Base-by-base conservation (phyloP, 768 basidiomycete genomes). In the Suillus spraguei region DNA sequence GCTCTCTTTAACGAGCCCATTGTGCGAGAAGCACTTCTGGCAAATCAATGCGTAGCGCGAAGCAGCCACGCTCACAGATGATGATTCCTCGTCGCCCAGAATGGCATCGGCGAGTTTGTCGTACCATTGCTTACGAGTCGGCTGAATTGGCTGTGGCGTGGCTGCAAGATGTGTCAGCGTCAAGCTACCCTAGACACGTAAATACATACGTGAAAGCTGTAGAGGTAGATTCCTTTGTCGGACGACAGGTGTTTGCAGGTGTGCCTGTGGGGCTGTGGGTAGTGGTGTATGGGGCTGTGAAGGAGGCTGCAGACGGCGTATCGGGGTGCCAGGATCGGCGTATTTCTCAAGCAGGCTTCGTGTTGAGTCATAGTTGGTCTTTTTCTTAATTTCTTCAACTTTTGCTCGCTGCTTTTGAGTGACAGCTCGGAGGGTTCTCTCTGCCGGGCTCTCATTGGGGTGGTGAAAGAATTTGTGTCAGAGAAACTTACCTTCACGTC, bases 321-420 rank as follows among this genome's bases (percentile, higher is more conserved):
- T 69, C 16, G 83, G 80, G 2, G 82, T 79, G 13, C 69, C 53
- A 6, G 78, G 70, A 42, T 91, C 92, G 66, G 97, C 97, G 69
- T 97, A 98, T 63, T 88, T 87, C 72, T 97, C 94, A 20, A 99
- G 81, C 52, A 99, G 82, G 68, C 90, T 93, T 60, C 92, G 88
- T 35, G 95, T 99, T 13, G 86, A 87, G 72, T 99, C 94, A 76
- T 93, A 99, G 68, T 98, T 97, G 2, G 96, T 98, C 74, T 92
- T 95, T 80, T 95, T 94, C 83, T 99, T 99, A 68, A 99, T 93
- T 68, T 97, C 96, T 66, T 97, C 95, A 42, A 99, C 85, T 71
- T 92, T 95, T 28, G 83, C 81, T 22, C 92, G 89, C 66, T 96
- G 94, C 70, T 90, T 81, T 70, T 89, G 90, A 71, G 91, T 82